Conservation (phyloP, 1,284 basidiomycete genomes). For the Fomitopsis pinicola region DNA sequence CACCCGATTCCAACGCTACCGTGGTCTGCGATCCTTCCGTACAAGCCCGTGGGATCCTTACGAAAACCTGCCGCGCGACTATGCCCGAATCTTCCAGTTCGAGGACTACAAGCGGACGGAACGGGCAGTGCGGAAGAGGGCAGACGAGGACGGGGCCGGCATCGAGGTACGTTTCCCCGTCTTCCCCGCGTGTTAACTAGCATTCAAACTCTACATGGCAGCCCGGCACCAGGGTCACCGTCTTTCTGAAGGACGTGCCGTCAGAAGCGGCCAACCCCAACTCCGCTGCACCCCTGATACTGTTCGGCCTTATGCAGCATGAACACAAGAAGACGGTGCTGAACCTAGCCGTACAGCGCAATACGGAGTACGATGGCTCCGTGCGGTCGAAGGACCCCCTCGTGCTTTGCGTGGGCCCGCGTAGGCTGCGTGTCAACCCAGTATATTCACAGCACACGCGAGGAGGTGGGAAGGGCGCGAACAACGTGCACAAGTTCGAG, state of each 20-base stretch:
- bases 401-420: slow-evolving; percentile 85
- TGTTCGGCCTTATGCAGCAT: slow-evolving; percentile 88
- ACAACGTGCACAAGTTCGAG: slow-evolving; percentile 98
- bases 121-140: slow-evolving; percentile 65
- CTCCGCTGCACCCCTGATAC: slow-evolving; percentile 51
- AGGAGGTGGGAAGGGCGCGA: slow-evolving; percentile 85
- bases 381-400: slow-evolving; percentile 95
- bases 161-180: slow-evolving; percentile 53
- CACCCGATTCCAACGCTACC: slow-evolving; percentile 89
- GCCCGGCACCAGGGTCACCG: slow-evolving; percentile 77
- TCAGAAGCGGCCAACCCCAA: slow-evolving; percentile 37
- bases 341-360: slow-evolving; percentile 91
- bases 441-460: slow-evolving; percentile 91
- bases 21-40: slow-evolving; percentile 89
- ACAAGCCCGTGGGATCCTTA: slow-evolving; percentile 98
- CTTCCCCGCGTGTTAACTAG: background rate
- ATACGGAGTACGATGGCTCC: slow-evolving; percentile 89
- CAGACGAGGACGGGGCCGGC: slow-evolving; percentile 51
- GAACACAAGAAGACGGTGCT: slow-evolving; percentile 96
- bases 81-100: slow-evolving; percentile 95
- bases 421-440: slow-evolving; percentile 81
- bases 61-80: slow-evolving; percentile 93
- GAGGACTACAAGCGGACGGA: slow-evolving; percentile 91
- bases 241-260: slow-evolving; percentile 74
- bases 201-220: slow-evolving; percentile 25